Evolutionary conservation across 2,329 filamentous ascomycete genomes (phyloP).

Genomic region (Cladosporium halotolerans): DNA sequence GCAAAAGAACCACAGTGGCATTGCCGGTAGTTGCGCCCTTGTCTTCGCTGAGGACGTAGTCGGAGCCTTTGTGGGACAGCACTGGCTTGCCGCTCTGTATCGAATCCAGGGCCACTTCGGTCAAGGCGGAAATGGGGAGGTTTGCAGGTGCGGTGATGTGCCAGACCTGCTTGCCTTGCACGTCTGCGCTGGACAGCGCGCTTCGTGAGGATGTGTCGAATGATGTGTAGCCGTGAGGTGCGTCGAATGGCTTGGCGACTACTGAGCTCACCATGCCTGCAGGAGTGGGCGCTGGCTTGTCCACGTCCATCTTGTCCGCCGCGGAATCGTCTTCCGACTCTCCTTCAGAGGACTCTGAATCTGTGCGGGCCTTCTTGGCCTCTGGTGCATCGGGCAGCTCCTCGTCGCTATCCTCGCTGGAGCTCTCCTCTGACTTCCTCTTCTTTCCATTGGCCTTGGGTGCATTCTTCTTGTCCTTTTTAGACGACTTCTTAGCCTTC

Average conservation of each 20-base stretch:
- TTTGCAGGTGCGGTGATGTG: constrained; percentile 69
- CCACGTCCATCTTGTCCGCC: constrained; percentile 9
- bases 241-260: constrained; percentile 23
- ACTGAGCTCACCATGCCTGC: constrained; percentile 13
- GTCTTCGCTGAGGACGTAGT: constrained; percentile 42
- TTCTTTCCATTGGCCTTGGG: constrained; percentile 27
- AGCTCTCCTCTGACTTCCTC: constrained; percentile 20
- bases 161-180: constrained; percentile 70
- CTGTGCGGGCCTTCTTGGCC: constrained; percentile 10
- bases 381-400: constrained; percentile 9
- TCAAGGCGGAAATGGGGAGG: constrained; percentile 61
- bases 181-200: constrained; percentile 44
- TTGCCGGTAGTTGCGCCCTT: constrained; percentile 12
- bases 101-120: constrained; percentile 57
- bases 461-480: constrained; percentile 10
- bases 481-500: constrained; percentile 8
- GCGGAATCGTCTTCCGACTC: constrained; percentile 2
- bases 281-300: constrained; percentile 7
- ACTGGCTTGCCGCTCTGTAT: constrained; percentile 48
- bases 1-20: constrained; percentile 19
- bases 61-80: constrained; percentile 56
- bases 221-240: constrained; percentile 42
- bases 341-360: constrained; percentile 6
- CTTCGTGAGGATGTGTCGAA: constrained; percentile 36
- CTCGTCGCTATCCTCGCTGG: constrained; percentile 12